A percentile compares a stretch with the other conserved stretches of the same genome.
These are phyloP conservation scores for Pythium brassicae DNA, from an alignment of 352 stramenopile genomes.

Conservation along the genomic window DNA sequence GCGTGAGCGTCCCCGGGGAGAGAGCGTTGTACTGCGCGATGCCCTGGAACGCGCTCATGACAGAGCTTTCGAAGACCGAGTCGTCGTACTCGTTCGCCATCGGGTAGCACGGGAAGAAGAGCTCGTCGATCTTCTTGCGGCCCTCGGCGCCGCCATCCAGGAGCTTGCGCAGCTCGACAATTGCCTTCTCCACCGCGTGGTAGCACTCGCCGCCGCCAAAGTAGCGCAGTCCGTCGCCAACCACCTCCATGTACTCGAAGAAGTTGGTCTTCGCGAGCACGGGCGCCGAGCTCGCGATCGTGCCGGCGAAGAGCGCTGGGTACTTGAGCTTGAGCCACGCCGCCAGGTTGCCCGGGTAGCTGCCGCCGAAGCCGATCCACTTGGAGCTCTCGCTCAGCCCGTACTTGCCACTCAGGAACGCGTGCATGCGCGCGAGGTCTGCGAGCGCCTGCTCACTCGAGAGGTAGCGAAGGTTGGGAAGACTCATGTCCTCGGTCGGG, in stretches of 20 bases:
- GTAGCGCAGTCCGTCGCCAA: slow-evolving; percentile 68
- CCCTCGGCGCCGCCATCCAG: slow-evolving; percentile 47
- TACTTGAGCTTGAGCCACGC: slow-evolving; percentile 93
- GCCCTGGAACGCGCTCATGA: slow-evolving; percentile 78
- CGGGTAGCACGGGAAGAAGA: slow-evolving; percentile 65
- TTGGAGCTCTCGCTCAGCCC: slow-evolving; percentile 43
- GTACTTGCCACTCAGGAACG: slow-evolving; percentile 67
- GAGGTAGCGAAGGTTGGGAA: slow-evolving; percentile 84
- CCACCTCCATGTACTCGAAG: slow-evolving; percentile 86
- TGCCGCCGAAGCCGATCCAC: slow-evolving; percentile 94
- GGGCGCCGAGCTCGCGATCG: slow-evolving; percentile 89
- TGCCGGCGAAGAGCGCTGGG: slow-evolving; percentile 89
- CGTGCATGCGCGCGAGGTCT: slow-evolving; percentile 90
- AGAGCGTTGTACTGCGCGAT: slow-evolving; percentile 75
- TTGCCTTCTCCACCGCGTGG: slow-evolving; percentile 57
- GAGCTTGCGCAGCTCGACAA: slow-evolving; percentile 43
- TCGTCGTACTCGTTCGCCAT: slow-evolving; percentile 80
- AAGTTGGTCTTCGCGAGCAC: slow-evolving; percentile 83
- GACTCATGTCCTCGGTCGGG: slow-evolving; percentile 75
- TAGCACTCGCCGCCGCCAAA: slow-evolving; percentile 85
- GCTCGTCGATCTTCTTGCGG: slow-evolving; percentile 33
- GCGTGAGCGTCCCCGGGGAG: slow-evolving; percentile 38
- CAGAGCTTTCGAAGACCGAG: slow-evolving; percentile 68
- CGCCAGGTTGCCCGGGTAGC: slow-evolving; percentile 93
- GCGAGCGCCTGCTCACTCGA: slow-evolving; percentile 87